These are phyloP conservation scores for Filobasidium wieringae DNA, from an alignment of 768 basidiomycete genomes.

Conservation along the genomic window DNA sequence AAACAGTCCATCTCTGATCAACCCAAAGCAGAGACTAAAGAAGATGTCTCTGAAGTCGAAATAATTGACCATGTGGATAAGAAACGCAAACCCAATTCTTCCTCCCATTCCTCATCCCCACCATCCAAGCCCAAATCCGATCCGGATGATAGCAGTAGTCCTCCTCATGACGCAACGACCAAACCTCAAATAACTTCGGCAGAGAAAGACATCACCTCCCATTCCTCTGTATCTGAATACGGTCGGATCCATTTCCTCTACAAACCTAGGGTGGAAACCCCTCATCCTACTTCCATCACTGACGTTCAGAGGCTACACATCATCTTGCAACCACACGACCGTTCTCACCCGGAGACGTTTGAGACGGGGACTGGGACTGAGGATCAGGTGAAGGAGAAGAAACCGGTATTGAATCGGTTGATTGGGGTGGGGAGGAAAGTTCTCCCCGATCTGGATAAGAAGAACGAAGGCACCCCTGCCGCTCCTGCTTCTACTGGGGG, in stretches of 20 bases:
- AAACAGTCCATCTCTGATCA: neutral
- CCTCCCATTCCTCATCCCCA: too few species aligned
- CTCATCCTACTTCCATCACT: constrained; percentile 3
- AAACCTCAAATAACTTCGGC: neutral
- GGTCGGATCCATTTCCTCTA: constrained; percentile 15
- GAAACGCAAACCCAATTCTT: neutral
- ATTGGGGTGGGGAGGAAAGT: constrained; percentile 11
- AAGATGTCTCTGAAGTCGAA: neutral
- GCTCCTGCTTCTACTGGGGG: neutral
- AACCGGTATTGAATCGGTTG: constrained; percentile 8
- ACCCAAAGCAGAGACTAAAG: neutral
- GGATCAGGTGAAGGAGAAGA: neutral
- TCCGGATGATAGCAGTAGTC: neutral
- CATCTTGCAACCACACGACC: constrained; percentile 13
- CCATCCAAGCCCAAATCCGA: neutral
- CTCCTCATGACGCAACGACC: neutral
- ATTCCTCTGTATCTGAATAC: constrained; percentile 11
- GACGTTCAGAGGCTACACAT: constrained; percentile 16
- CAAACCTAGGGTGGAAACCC: constrained; percentile 15
- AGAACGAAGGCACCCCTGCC: neutral
- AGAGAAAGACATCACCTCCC: constrained; percentile 4
- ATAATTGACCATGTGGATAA: neutral
- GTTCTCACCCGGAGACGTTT: neutral
- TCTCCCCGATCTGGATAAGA: constrained; percentile 7
- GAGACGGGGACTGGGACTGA: too few species aligned